These are phyloP conservation scores for Hypericum perforatum DNA, from an alignment of 345 rosid species.

Conservation along the genomic window DNA sequence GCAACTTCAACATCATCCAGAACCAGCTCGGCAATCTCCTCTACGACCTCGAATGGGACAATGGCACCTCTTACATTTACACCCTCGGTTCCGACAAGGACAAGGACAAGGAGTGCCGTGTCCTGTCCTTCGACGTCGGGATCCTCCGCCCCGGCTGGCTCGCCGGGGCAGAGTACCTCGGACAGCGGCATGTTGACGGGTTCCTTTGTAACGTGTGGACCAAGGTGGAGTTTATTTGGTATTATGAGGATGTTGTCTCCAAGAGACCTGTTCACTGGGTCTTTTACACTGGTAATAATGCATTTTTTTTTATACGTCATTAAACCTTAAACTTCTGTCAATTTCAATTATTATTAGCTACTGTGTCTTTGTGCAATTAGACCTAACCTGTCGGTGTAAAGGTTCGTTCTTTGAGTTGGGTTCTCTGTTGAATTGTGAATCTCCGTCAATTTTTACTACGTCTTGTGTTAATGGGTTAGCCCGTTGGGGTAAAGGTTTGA, in stretches of 20 bases:
- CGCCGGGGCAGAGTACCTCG: slow-evolving; percentile 43
- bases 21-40: slow-evolving; percentile 37
- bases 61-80: slow-evolving; percentile 48
- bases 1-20: slow-evolving; percentile 64
- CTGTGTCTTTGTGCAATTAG: too few species aligned
- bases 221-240: slow-evolving; percentile 52
- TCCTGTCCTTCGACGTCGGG: slow-evolving; percentile 36
- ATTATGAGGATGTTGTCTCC: slow-evolving; percentile 48
- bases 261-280: slow-evolving; percentile 48
- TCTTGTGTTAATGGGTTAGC: too few species aligned
- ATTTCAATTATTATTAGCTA: too few species aligned
- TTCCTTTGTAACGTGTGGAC: slow-evolving; percentile 58
- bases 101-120: slow-evolving; percentile 16
- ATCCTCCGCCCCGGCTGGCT: slow-evolving; percentile 56
- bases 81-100: slow-evolving; percentile 18
- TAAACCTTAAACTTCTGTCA: too few species aligned
- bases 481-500: too few species aligned
- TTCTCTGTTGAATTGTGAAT: too few species aligned
- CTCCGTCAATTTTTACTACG: too few species aligned
- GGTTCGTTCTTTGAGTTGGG: too few species aligned
- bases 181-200: slow-evolving; percentile 39
- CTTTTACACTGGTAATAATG: slow-evolving; percentile 46
- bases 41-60: slow-evolving; percentile 60
- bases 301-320: too few species aligned
- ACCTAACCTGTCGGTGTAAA: too few species aligned